Evolutionary conservation across 2,329 filamentous ascomycete genomes (phyloP), one percentile per base, ranked within the genome.

Genomic region (Fusarium sp.): DNA sequence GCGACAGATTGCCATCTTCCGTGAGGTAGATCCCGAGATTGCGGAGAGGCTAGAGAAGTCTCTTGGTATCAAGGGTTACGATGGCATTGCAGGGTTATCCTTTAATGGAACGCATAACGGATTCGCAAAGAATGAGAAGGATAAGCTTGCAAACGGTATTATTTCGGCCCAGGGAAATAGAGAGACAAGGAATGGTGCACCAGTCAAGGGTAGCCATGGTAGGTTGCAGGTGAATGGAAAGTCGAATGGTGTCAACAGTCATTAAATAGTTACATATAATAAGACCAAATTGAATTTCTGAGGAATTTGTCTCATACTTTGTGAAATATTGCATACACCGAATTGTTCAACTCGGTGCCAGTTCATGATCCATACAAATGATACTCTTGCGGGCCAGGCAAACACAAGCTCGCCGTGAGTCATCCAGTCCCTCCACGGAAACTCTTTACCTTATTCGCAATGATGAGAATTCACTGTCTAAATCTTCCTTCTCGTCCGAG

Each of bases 1-100:
- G 82, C 81, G 88, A 18, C 87, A 90, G 77, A 90, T 91, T 62
- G 85, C 83, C 53, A 91, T 91, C 74, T 90, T 90, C 82, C 82
- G 88, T 3, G 88, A 90, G 74, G 88, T 91, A 0, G 85, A 84
- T 9, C 80, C 85, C 1, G 88, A 90, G 49, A 79, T 91, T 28
- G 88, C 88, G 0, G 75, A 79, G 12, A 80, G 88, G 1, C 74
- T 90, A 1, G 88, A 91, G 81, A 89, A 90, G 81, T 86, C 87
- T 0, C 89, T 86, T 5, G 88, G 88, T 0, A 81, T 70, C 6
- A 70, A 70, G 15, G 67, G 67, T 3, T 70, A 70, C 3, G 67
- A 68, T 9, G 63, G 67, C 2, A 70, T 70, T 1, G 39, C 54
- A 0, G 37, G 64, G 0, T 10, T 70, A 31, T 12, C 15, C 0